phyloP scores from a whole-genome alignment of 2,329 filamentous ascomycete species.

The Stylonectria norvegica region DNA sequence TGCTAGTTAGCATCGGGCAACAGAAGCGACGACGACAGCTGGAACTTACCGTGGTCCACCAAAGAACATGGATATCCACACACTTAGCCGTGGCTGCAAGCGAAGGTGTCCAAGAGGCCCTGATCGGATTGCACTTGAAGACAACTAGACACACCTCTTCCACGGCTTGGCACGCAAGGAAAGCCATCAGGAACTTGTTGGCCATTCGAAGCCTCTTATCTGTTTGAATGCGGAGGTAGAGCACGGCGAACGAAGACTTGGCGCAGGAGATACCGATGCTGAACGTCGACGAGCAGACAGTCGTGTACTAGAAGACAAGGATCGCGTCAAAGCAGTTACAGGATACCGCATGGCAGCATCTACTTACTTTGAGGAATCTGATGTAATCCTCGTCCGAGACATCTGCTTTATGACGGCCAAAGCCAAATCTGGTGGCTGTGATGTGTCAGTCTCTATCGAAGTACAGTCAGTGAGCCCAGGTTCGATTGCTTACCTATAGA shows the following conservation, averaged over 20 bases:
- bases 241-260: conserved; percentile 32
- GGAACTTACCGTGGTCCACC: conserved; percentile 33
- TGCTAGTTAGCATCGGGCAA: neutral
- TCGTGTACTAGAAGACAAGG: conserved; percentile 11
- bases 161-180: conserved; percentile 27
- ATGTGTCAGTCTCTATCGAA: conserved; percentile 1
- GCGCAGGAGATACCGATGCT: conserved; percentile 29
- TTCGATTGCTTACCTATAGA: too few relatives aligned
- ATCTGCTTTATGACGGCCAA: conserved; percentile 2
- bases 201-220: conserved; percentile 21
- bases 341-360: too few relatives aligned
- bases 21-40: neutral
- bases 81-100: conserved; percentile 20
- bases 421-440: conserved; percentile 9
- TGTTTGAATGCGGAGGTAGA: conserved; percentile 32
- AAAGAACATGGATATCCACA: conserved; percentile 28
- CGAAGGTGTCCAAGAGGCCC: conserved; percentile 25
- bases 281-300: conserved; percentile 26
- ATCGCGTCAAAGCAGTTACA: neutral
- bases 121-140: conserved; percentile 27
- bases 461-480: too few relatives aligned
- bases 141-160: conserved; percentile 30
- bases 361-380: conserved; percentile 11
- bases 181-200: conserved; percentile 28
- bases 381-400: conserved; percentile 8